A percentile compares a stretch with the other conserved stretches of the same genome.
Evolutionary conservation across 495 filamentous ascomycete species (phyloP).

Genomic region (Pyrenula aspistea): DNA sequence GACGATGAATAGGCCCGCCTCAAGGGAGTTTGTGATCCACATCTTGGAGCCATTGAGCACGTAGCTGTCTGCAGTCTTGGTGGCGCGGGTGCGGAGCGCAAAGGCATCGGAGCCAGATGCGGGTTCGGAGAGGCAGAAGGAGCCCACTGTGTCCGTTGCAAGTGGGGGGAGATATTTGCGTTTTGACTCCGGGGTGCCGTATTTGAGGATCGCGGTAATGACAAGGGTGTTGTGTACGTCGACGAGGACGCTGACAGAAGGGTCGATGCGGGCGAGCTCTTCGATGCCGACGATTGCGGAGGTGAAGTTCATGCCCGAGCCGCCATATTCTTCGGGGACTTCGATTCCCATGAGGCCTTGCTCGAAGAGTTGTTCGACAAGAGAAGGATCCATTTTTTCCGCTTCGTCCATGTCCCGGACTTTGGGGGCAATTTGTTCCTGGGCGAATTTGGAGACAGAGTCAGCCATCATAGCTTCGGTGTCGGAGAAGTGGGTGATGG

Average conservation of each 20-base stretch:
- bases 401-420: slow-evolving; percentile 97
- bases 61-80: slow-evolving; percentile 65
- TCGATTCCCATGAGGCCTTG: slow-evolving; percentile 97
- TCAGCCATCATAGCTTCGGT: slow-evolving; percentile 83
- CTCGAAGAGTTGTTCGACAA: slow-evolving; percentile 92
- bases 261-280: slow-evolving; percentile 88
- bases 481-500: slow-evolving; percentile 87
- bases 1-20: slow-evolving; percentile 91
- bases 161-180: slow-evolving; percentile 78
- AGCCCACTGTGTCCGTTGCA: slow-evolving; percentile 83
- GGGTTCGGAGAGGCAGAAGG: slow-evolving; percentile 93
- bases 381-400: slow-evolving; percentile 76
- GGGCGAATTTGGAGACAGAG: slow-evolving; percentile 79
- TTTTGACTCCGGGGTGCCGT: slow-evolving; percentile 61
- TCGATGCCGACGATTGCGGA: slow-evolving; percentile 92
- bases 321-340: slow-evolving; percentile 93
- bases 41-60: slow-evolving; percentile 88
- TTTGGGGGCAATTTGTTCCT: slow-evolving; percentile 78
- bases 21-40: slow-evolving; percentile 98
- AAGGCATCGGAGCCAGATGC: slow-evolving; percentile 92
- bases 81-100: slow-evolving; percentile 79
- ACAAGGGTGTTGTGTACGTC: slow-evolving; percentile 98
- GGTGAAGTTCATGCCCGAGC: slow-evolving; percentile 98
- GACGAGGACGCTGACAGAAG: slow-evolving; percentile 82
- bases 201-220: slow-evolving; percentile 86